Evolutionary conservation across 345 rosid species (phyloP), one percentile per base, ranked within the genome.

Genomic region (Sisymbrium altissimum): DNA sequence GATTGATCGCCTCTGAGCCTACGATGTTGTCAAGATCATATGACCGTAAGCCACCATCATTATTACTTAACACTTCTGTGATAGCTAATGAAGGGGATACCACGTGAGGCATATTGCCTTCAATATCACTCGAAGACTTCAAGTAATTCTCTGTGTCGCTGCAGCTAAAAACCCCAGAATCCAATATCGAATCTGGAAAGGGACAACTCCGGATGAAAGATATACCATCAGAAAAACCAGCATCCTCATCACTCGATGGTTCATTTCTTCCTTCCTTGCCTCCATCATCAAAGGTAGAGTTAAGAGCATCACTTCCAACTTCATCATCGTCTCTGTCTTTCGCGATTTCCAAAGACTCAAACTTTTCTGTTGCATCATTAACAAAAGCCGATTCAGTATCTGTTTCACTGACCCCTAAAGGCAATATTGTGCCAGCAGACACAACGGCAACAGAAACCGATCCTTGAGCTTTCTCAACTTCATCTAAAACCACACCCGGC

Each of bases 31-130:
- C 44, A 65, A 64, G 67, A 52, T 66, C 78, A 77, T 67, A 63
- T 18, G 72, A 72, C 41, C 76, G 32, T 35, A 29, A 43, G 44
- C 62, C 71, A 73, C 81, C 33, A 25, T 55, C 49, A 72, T 53
- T 66, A 35, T 50, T 62, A 71, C 19, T 72, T 48, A 75, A 43
- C 54, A 81, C 25, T 44, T 54, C 62, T 30, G 59, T 11, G 15
- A 69, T 21, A 61, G 66, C 77, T 32, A 58, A 40, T 29, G 75
- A 55, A 70, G 78, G 53, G 19, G 83, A 74, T 43, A 32, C 73
- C 45, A 62, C 56, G 46, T 36, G 59, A 74, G 72, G 64, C 32
- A 13, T 8, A 71, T 57, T 74, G 64, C 77, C 78, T 56, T 79
- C 84, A 57, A 10, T 48, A 11, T 33, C 63, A 3, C 68, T 53